Evolutionary conservation across 352 stramenopile genomes (phyloP), one percentile per base, ranked within the genome.

Genomic region (Phytophthora vignae): DNA sequence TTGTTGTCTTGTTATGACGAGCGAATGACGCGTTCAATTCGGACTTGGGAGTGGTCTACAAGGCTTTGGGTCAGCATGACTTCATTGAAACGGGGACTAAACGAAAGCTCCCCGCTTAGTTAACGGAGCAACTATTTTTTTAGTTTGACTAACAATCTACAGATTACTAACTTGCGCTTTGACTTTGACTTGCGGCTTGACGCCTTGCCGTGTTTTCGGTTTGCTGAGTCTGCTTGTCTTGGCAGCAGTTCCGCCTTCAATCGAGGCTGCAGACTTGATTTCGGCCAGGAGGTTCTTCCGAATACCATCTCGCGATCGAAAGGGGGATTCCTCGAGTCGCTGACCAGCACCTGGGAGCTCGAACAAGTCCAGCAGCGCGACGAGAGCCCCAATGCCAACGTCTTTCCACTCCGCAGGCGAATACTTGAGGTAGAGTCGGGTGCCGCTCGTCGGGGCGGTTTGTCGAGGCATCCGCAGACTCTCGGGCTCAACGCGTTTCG

Each of bases 311-410:
- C 87, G 44, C 27, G 81, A 83, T n/a, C 82, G 69, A 68, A 89
- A 91, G 1, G 83, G 77, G 1, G 85, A 92, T 21, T 81, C 66
- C 3, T 75, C 57, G 12, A 84, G 52, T 12, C 50, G 59, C 22
- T 76, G 57, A 12, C 67, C 69, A 22, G 60, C 55, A 29, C 70
- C 71, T 14, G 84, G 76, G 11, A 93, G 67, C 54, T 86, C 70
- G 40, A 87, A 88, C 17, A 93, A 56, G 59, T 95, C 87, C 4
- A 94, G 53, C 2, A 96, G 57, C 0, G 87, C 84, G 2, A 90
- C 40, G 29, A 91, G 57, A 19, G 80, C 82, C 2, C 84, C 87
- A 5, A 89, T 79, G 1, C 89, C 89, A 14, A 96, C 87, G 29
- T 93, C 85, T 31, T 64, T 82, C 84, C 86, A 96, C 33, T 85